These are phyloP conservation scores for Pichia membranifaciens DNA, from an alignment of 805 yeast species.

Conservation along the genomic window DNA sequence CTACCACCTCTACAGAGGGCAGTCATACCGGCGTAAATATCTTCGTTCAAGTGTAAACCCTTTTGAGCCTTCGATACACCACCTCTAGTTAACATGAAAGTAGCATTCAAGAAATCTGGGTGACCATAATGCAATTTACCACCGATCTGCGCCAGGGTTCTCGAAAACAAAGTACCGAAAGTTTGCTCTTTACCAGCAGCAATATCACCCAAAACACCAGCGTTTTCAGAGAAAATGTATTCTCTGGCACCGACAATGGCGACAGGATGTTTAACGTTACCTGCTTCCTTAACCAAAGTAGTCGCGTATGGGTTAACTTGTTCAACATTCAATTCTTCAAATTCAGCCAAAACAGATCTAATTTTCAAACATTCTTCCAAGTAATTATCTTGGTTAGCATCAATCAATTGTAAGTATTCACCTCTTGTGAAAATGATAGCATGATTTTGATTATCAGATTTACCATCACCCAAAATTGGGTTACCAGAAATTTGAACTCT, in stretches of 20 bases:
- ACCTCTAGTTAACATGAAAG: constrained; percentile 80
- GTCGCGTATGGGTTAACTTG: constrained; percentile 82
- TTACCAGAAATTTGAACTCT: constrained; percentile 77
- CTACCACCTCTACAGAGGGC: constrained; percentile 81
- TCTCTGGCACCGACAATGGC: constrained; percentile 87
- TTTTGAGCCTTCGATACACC: constrained; percentile 85
- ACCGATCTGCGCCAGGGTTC: constrained; percentile 80
- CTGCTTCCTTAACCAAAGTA: constrained; percentile 49
- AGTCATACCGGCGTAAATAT: constrained; percentile 85
- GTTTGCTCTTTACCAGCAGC: constrained; percentile 92
- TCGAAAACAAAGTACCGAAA: constrained; percentile 77
- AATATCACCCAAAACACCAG: constrained; percentile 81
- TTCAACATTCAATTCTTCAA: constrained; percentile 70
- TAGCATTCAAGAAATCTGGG: constrained; percentile 75
- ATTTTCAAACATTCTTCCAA: constrained; percentile 80
- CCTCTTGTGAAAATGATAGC: constrained; percentile 76
- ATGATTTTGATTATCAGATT: constrained; percentile 82
- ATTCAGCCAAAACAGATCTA: constrained; percentile 75
- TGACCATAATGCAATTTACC: constrained; percentile 86
- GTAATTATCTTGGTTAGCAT: constrained; percentile 84
- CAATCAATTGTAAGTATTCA: constrained; percentile 77
- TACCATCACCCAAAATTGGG: constrained; percentile 85
- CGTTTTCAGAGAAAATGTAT: constrained; percentile 79
- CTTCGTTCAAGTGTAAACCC: constrained; percentile 81
- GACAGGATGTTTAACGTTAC: constrained; percentile 55